phyloP scores from a whole-genome alignment of 352 stramenopile genomes.

The Elongisporangium undulatum region DNA sequence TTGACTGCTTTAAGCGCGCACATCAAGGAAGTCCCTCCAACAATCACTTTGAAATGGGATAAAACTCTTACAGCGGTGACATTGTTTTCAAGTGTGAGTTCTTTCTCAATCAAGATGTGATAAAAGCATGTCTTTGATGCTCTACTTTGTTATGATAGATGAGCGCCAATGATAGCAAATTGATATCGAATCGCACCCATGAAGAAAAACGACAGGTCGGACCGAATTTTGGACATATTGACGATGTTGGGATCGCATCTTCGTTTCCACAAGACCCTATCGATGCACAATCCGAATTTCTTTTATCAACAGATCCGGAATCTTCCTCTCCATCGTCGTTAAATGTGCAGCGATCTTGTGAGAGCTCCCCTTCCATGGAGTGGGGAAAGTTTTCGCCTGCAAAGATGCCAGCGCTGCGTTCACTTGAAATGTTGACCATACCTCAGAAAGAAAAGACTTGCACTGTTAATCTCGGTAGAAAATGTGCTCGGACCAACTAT shows the following conservation, averaged over 20 bases:
- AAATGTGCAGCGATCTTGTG: neutral
- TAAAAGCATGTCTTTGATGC: neutral
- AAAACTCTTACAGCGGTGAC: neutral
- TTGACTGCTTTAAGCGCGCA: neutral
- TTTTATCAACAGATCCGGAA: neutral
- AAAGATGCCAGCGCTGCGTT: slow-evolving; percentile 34
- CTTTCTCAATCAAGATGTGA: neutral
- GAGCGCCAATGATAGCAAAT: neutral
- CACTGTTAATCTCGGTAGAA: neutral
- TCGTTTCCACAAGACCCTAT: neutral
- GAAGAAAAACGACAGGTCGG: slow-evolving; percentile 5
- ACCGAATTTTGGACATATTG: neutral
- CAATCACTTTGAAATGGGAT: neutral
- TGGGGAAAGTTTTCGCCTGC: slow-evolving; percentile 52
- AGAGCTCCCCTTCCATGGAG: slow-evolving; percentile 3
- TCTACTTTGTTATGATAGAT: neutral
- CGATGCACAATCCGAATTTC: neutral
- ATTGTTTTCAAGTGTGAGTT: neutral
- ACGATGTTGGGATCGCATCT: neutral
- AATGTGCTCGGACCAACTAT: slow-evolving; percentile 2
- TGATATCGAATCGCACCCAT: neutral
- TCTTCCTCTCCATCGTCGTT: neutral
- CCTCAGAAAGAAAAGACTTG: slow-evolving; percentile 4
- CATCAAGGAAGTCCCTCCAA: neutral
- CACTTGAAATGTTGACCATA: slow-evolving; percentile 4